phyloP scores from a whole-genome alignment of 2,329 filamentous ascomycete genomes.

The Colletotrichum musicola region DNA sequence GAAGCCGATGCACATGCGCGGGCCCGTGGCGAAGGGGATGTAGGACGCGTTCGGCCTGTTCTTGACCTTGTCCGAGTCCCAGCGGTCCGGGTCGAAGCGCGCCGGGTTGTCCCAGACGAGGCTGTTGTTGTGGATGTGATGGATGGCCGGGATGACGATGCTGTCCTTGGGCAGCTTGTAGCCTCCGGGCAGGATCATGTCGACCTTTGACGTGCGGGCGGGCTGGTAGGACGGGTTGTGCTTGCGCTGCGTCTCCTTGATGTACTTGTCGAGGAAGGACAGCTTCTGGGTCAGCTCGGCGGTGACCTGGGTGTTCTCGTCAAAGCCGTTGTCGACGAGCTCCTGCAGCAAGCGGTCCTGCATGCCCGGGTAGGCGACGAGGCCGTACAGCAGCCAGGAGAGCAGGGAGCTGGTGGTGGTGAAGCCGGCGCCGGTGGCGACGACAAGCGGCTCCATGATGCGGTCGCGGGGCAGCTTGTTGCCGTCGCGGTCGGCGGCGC shows the following conservation, averaged over 20 bases:
- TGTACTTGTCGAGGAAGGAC: constrained; percentile 66
- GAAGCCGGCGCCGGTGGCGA: constrained; percentile 70
- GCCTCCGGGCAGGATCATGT: constrained; percentile 70
- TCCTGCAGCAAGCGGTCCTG: constrained; percentile 71
- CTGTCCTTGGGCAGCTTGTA: constrained; percentile 66
- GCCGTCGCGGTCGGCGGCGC: constrained; percentile 66
- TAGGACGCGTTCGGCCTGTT: constrained; percentile 64
- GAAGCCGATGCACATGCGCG: constrained; percentile 72
- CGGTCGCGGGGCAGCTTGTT: constrained; percentile 62
- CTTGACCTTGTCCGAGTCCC: constrained; percentile 67
- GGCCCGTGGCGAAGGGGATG: constrained; percentile 69
- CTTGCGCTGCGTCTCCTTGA: constrained; percentile 71
- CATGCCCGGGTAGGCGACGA: constrained; percentile 65
- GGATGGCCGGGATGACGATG: constrained; percentile 66
- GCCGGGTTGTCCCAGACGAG: constrained; percentile 69
- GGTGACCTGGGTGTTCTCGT: constrained; percentile 58
- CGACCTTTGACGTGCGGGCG: constrained; percentile 66
- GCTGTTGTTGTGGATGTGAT: constrained; percentile 66
- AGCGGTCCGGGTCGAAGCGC: constrained; percentile 70
- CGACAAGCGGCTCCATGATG: constrained; percentile 57
- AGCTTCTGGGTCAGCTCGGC: constrained; percentile 62
- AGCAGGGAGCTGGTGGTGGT: constrained; percentile 70
- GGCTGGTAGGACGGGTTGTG: constrained; percentile 74
- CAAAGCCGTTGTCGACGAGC: constrained; percentile 62
- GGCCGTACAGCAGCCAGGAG: constrained; percentile 68